Evolutionary conservation across 768 basidiomycete species (phyloP).

Genomic region (Xerocomellus chrysenteron): DNA sequence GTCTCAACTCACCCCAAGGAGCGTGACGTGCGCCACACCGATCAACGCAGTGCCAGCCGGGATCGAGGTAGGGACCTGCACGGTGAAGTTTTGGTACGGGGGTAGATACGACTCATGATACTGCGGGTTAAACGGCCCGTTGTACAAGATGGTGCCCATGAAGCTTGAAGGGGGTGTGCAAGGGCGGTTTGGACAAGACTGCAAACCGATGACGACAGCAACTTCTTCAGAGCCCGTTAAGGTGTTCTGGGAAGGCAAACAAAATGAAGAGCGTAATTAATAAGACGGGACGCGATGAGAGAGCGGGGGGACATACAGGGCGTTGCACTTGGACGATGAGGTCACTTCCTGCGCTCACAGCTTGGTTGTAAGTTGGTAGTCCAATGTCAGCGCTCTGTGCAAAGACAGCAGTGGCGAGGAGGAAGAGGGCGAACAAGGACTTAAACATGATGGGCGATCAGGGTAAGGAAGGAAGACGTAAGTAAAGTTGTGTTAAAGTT

Average conservation of each 20-base stretch:
- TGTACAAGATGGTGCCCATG: slow-evolving; percentile 47
- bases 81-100: slow-evolving; percentile 47
- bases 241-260: slow-evolving; percentile 27
- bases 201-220: slow-evolving; percentile 45
- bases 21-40: slow-evolving; percentile 36
- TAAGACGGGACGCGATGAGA: neutral
- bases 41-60: slow-evolving; percentile 35
- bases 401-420: slow-evolving; percentile 36
- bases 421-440: slow-evolving; percentile 12
- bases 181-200: slow-evolving; percentile 35
- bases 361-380: slow-evolving; percentile 30
- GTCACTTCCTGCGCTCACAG: slow-evolving; percentile 37
- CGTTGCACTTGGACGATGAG: slow-evolving; percentile 47
- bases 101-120: slow-evolving; percentile 27
- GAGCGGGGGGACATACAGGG: slow-evolving; percentile 37
- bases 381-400: slow-evolving; percentile 45
- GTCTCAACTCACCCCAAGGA: slow-evolving; percentile 41
- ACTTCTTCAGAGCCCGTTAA: slow-evolving; percentile 43
- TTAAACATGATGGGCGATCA: slow-evolving; percentile 15
- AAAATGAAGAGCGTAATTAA: neutral
- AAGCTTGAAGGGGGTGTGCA: slow-evolving; percentile 26
- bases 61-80: slow-evolving; percentile 36
- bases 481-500: neutral
- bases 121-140: slow-evolving; percentile 43
- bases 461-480: neutral